Conservation (phyloP, 2,329 filamentous ascomycete genomes). For the Orbilia oligospora region DNA sequence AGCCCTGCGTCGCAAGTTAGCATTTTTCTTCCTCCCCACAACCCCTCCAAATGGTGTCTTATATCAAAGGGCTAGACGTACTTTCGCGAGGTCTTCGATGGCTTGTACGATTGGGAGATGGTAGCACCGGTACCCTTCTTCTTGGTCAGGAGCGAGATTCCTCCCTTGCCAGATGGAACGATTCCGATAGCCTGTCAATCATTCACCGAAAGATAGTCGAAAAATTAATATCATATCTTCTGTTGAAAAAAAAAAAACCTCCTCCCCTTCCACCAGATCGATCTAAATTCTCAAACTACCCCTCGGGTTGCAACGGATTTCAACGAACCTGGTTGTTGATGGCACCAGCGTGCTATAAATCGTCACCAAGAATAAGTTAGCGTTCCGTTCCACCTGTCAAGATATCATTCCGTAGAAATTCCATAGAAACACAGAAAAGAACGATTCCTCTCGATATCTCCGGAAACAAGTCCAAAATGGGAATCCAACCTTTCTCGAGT, state of each 20-base stretch:
- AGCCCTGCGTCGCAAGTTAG: slow-evolving; percentile 42
- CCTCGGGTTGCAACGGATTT: slow-evolving; percentile 26
- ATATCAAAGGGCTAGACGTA: slow-evolving; percentile 31
- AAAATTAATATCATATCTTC: slow-evolving; percentile 49
- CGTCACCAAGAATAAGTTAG: slow-evolving; percentile 34
- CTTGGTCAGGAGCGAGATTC: slow-evolving; percentile 61
- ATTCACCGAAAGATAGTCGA: slow-evolving; percentile 29
- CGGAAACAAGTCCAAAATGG: neutral
- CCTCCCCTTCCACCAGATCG: slow-evolving; percentile 19
- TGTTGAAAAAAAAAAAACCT: slow-evolving; percentile 15
- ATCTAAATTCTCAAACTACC: slow-evolving; percentile 22
- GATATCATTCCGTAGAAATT: slow-evolving; percentile 43
- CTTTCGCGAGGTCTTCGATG: slow-evolving; percentile 59
- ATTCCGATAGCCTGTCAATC: slow-evolving; percentile 56
- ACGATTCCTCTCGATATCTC: slow-evolving; percentile 26
- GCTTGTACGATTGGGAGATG: slow-evolving; percentile 50
- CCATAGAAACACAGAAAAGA: slow-evolving; percentile 8
- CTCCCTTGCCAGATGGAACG: slow-evolving; percentile 60
- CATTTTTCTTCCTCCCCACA: neutral
- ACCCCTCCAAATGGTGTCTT: neutral
- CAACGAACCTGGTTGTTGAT: slow-evolving; percentile 57
- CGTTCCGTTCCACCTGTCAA: slow-evolving; percentile 52
- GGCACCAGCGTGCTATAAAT: slow-evolving; percentile 56
- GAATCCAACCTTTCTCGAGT: slow-evolving; percentile 82
- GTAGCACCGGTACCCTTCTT: slow-evolving; percentile 39